A percentile compares a stretch with the other conserved stretches of the same genome.
Conservation (phyloP, 495 filamentous ascomycete genomes). For the Xanthoparmelia taractica region DNA sequence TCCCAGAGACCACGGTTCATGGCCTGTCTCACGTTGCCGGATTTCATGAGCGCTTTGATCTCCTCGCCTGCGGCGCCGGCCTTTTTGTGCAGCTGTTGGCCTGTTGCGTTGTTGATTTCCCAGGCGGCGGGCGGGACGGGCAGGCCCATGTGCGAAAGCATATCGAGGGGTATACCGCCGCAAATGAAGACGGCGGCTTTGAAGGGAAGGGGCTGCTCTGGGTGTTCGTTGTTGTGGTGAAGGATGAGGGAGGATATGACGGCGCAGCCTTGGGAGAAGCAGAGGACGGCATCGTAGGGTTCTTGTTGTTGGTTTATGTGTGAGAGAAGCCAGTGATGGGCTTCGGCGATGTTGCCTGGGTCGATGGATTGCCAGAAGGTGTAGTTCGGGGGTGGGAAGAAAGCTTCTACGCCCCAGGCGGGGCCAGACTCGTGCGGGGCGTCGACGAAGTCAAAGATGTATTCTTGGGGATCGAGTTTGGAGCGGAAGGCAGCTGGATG, state of each 20-base stretch:
- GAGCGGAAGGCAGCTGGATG: conserved; percentile 38
- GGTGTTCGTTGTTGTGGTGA: conserved; percentile 33
- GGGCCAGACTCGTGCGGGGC: conserved; percentile 38
- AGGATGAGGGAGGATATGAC: conserved; percentile 42
- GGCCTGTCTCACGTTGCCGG: conserved; percentile 28
- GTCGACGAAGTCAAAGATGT: conserved; percentile 51
- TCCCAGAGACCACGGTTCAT: too few species aligned
- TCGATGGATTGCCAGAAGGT: conserved; percentile 41
- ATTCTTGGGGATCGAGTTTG: conserved; percentile 27
- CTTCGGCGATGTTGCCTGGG: conserved; percentile 31
- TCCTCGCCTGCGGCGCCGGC: conserved; percentile 24
- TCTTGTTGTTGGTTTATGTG: conserved; percentile 41
- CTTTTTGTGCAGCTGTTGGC: conserved; percentile 26
- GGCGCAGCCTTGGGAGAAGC: conserved; percentile 53
- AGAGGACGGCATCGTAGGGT: conserved; percentile 54
- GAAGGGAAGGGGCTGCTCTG: conserved; percentile 41
- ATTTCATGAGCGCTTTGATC: conserved; percentile 25
- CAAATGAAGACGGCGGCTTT: conserved; percentile 54
- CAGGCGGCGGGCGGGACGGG: conserved; percentile 38
- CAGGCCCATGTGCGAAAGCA: conserved; percentile 47
- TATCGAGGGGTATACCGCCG: conserved; percentile 42
- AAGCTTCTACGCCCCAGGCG: conserved; percentile 46
- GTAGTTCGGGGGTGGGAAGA: conserved; percentile 44
- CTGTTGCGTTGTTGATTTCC: conserved; percentile 32
- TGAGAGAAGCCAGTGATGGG: conserved; percentile 41